Percentiles rank a stretch among this genome's conserved stretches.
Conservation (phyloP, 2,329 filamentous ascomycete species). For the Fusarium vanettenii region DNA sequence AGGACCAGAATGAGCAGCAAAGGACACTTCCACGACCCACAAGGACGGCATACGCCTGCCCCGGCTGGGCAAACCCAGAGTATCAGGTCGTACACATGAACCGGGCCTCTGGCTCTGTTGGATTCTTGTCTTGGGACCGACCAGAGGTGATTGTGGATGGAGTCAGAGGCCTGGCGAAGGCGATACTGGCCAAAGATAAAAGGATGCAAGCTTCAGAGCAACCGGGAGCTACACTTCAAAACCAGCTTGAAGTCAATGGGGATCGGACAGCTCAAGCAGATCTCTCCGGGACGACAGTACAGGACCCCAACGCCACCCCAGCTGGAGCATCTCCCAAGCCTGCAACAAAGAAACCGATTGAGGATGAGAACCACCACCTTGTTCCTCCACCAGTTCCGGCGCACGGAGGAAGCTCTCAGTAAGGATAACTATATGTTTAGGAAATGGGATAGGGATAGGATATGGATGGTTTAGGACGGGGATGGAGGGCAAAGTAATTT, state of each 20-base stretch:
- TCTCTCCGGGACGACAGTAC: constrained; percentile 44
- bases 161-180: constrained; percentile 53
- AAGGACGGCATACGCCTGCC: constrained; percentile 54
- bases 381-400: constrained; percentile 14
- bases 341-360: constrained; percentile 10
- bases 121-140: constrained; percentile 61
- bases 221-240: constrained; percentile 45
- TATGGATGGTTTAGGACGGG: neutral
- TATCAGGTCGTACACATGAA: constrained; percentile 58
- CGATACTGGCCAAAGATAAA: constrained; percentile 51
- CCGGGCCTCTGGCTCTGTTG: constrained; percentile 54
- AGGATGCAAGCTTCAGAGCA: constrained; percentile 48
- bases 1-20: constrained; percentile 28
- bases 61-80: constrained; percentile 59
- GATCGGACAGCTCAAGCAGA: constrained; percentile 35
- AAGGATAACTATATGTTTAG: neutral
- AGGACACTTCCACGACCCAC: constrained; percentile 38
- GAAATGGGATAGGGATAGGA: neutral
- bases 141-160: constrained; percentile 59
- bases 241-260: constrained; percentile 48
- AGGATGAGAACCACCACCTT: constrained; percentile 23
- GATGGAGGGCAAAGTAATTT: constrained; percentile 15
- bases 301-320: constrained; percentile 25
- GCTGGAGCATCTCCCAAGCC: constrained; percentile 13
- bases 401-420: constrained; percentile 12